These are phyloP conservation scores for Neonectria sp. DNA, from an alignment of 2,329 filamentous ascomycete genomes.

Conservation along the genomic window DNA sequence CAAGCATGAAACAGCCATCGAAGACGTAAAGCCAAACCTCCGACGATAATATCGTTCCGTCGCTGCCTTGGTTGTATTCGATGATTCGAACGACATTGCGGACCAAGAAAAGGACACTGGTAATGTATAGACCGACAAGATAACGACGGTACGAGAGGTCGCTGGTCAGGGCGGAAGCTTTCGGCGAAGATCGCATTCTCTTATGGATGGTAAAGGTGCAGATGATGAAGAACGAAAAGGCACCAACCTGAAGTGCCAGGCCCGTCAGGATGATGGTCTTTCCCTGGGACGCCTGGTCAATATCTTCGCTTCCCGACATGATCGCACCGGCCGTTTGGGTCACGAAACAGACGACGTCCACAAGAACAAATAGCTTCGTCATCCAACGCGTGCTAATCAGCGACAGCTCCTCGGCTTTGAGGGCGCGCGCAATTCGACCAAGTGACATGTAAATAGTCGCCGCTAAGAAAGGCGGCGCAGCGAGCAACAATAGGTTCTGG, in stretches of 20 bases:
- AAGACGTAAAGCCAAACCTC: slow-evolving; percentile 62
- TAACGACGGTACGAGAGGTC: slow-evolving; percentile 40
- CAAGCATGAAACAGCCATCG: slow-evolving; percentile 49
- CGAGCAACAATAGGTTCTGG: slow-evolving; percentile 56
- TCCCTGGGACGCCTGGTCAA: slow-evolving; percentile 28
- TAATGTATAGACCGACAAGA: slow-evolving; percentile 59
- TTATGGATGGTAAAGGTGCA: slow-evolving; percentile 60
- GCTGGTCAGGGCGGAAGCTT: background rate
- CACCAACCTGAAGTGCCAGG: slow-evolving; percentile 64
- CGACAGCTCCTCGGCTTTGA: slow-evolving; percentile 54
- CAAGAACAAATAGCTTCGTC: slow-evolving; percentile 62
- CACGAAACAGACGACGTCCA: slow-evolving; percentile 60
- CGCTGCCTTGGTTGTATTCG: slow-evolving; percentile 62
- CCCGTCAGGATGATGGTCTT: slow-evolving; percentile 51
- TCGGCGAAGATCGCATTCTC: slow-evolving; percentile 48
- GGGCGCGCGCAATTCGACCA: slow-evolving; percentile 51
- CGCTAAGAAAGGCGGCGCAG: slow-evolving; percentile 57
- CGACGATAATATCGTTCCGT: slow-evolving; percentile 59
- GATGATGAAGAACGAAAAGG: slow-evolving; percentile 65
- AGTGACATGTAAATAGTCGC: slow-evolving; percentile 60
- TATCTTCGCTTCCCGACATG: slow-evolving; percentile 41
- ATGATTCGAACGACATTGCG: slow-evolving; percentile 63
- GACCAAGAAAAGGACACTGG: slow-evolving; percentile 62
- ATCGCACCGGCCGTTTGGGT: slow-evolving; percentile 57
- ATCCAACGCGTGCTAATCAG: slow-evolving; percentile 53